Percentiles rank a stretch among this genome's conserved stretches.
Conservation (phyloP, 805 yeast species). For the Candida oleophila region DNA sequence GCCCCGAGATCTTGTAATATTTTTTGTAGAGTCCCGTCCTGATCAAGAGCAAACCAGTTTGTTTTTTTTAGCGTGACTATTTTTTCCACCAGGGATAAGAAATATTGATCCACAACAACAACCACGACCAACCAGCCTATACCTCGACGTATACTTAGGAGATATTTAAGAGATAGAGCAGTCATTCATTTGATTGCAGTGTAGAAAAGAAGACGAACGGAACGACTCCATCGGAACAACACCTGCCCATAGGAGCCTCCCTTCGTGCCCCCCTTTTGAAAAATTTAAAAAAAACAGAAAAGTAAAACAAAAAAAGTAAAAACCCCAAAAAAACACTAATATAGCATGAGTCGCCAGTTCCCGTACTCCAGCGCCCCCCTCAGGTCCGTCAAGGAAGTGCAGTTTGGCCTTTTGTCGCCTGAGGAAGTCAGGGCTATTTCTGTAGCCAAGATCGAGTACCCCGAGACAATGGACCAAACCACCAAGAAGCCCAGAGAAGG, state of each 20-base stretch:
- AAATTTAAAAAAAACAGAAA: slow-evolving; percentile 3
- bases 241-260: too few species aligned
- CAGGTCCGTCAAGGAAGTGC: slow-evolving; percentile 96
- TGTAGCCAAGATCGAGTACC: slow-evolving; percentile 96
- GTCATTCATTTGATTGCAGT: slow-evolving; percentile 34
- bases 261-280: slow-evolving; percentile 10
- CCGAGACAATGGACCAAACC: slow-evolving; percentile 99
- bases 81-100: slow-evolving; percentile 4
- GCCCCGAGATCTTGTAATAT: neutral
- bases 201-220: slow-evolving; percentile 1
- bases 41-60: neutral
- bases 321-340: slow-evolving; percentile 10
- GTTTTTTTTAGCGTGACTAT: neutral
- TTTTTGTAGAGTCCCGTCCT: neutral
- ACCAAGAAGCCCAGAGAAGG: slow-evolving; percentile 94
- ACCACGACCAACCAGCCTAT: slow-evolving; percentile 8
- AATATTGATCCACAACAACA: neutral
- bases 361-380: slow-evolving; percentile 98
- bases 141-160: slow-evolving; percentile 6
- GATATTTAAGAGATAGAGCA: slow-evolving; percentile 14
- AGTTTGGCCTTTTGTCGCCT: slow-evolving; percentile 96
- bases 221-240: too few species aligned
- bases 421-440: slow-evolving; percentile 95
- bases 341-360: slow-evolving; percentile 49
- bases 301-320: slow-evolving; percentile 8